Percentiles rank a stretch among this genome's conserved stretches.
Conservation (phyloP, 164 flowering plant species). For the Chloranthus sessilifolius region DNA sequence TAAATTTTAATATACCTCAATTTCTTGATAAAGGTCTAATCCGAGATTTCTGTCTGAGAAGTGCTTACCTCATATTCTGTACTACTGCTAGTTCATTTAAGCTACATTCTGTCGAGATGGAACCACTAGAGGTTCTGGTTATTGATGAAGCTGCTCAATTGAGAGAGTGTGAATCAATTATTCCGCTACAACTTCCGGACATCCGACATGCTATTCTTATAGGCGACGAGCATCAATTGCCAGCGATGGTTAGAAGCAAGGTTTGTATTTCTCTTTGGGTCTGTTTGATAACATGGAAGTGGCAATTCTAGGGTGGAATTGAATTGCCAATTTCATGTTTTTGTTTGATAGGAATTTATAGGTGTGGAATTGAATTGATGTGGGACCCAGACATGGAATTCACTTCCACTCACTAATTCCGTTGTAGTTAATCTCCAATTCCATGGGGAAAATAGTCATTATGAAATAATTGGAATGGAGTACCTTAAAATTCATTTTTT, state of each 20-base stretch:
- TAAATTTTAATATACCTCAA: slow-evolving; percentile 9
- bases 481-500: no score
- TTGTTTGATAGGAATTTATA: no score
- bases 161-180: slow-evolving; percentile 55
- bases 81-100: slow-evolving; percentile 38
- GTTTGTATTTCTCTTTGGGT: slow-evolving; percentile 9
- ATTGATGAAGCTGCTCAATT: slow-evolving; percentile 69
- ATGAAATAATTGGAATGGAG: no score
- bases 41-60: slow-evolving; percentile 23
- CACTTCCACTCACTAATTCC: no score
- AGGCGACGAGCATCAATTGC: slow-evolving; percentile 60
- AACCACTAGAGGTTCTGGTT: slow-evolving; percentile 23
- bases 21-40: neutral
- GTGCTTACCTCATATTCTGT: slow-evolving; percentile 36
- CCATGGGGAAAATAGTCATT: no score
- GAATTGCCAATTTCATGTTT: no score
- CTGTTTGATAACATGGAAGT: neutral
- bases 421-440: no score
- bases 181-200: slow-evolving; percentile 45
- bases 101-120: slow-evolving; percentile 10
- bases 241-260: slow-evolving; percentile 51
- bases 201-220: slow-evolving; percentile 41
- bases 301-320: no score
- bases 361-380: no score
- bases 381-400: no score